phyloP scores from a whole-genome alignment of 176 grass and related monocot genomes.

The Carex kokanica region DNA sequence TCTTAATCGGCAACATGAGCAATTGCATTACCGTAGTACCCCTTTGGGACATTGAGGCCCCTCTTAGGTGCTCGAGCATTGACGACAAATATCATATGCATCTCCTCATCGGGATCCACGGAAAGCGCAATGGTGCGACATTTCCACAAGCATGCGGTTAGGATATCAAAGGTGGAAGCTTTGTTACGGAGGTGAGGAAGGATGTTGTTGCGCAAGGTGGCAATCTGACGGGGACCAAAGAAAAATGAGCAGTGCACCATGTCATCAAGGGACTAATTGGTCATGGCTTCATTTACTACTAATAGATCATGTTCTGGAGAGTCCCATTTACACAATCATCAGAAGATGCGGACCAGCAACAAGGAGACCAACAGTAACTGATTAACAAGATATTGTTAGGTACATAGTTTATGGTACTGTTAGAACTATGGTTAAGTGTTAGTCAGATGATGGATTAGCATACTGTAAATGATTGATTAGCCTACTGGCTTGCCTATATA shows the following conservation, averaged over 20 bases:
- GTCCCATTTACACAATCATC: too few relatives aligned
- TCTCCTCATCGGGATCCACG: neutral
- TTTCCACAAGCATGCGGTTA: conserved; percentile 9
- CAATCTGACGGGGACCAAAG: conserved; percentile 21
- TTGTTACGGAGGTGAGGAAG: neutral
- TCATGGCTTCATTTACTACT: conserved; percentile 23
- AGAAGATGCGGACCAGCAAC: too few relatives aligned
- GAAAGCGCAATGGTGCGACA: neutral
- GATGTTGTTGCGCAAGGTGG: too few relatives aligned
- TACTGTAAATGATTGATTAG: too few relatives aligned
- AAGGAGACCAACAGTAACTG: too few relatives aligned
- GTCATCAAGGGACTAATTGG: neutral
- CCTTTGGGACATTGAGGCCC: neutral
- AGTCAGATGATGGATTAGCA: too few relatives aligned
- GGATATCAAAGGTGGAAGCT: conserved; percentile 2
- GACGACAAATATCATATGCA: conserved; percentile 19
- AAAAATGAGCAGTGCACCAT: conserved; percentile 37
- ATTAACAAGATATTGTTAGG: too few relatives aligned
- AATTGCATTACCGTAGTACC: conserved; percentile 32
- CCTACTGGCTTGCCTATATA: too few relatives aligned
- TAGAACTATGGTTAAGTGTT: too few relatives aligned
- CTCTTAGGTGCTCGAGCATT: conserved; percentile 4
- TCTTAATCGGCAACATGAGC: neutral
- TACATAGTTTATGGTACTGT: too few relatives aligned
- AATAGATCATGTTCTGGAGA: too few relatives aligned